Conservation (phyloP, 768 basidiomycete genomes). For the Suillus cothurnatus region DNA sequence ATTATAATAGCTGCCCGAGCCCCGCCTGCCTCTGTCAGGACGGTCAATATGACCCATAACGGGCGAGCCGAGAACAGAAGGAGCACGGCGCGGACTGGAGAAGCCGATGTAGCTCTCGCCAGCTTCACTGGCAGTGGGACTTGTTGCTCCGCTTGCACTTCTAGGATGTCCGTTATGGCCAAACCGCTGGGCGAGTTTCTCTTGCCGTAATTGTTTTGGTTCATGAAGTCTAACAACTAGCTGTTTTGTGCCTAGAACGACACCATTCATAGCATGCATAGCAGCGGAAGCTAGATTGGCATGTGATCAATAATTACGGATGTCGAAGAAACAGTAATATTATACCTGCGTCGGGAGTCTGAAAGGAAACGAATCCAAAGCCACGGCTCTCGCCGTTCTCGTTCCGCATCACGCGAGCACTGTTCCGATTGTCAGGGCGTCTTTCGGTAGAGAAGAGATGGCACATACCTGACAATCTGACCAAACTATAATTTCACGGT, state of each 20-base stretch:
- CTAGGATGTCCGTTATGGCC: conserved; percentile 79
- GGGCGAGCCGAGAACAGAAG: conserved; percentile 57
- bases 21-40: conserved; percentile 68
- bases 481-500: conserved; percentile 61
- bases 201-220: conserved; percentile 88
- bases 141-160: conserved; percentile 81
- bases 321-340: background rate
- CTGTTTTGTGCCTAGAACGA: conserved; percentile 68
- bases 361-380: conserved; percentile 90
- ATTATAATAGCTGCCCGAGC: conserved; percentile 87
- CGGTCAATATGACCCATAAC: conserved; percentile 53
- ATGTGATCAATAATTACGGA: background rate
- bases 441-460: background rate
- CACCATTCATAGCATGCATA: conserved; percentile 81
- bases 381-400: conserved; percentile 80
- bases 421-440: conserved; percentile 26
- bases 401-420: conserved; percentile 92
- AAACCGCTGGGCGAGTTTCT: conserved; percentile 85
- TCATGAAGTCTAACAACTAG: conserved; percentile 88
- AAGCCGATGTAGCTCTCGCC: conserved; percentile 77
- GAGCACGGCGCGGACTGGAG: conserved; percentile 67
- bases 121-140: conserved; percentile 79
- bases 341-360: conserved; percentile 80
- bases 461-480: conserved; percentile 79
- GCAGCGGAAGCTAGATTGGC: conserved; percentile 61